phyloP scores from a whole-genome alignment of 441 rosid species.

The Populus trichocarpa region DNA sequence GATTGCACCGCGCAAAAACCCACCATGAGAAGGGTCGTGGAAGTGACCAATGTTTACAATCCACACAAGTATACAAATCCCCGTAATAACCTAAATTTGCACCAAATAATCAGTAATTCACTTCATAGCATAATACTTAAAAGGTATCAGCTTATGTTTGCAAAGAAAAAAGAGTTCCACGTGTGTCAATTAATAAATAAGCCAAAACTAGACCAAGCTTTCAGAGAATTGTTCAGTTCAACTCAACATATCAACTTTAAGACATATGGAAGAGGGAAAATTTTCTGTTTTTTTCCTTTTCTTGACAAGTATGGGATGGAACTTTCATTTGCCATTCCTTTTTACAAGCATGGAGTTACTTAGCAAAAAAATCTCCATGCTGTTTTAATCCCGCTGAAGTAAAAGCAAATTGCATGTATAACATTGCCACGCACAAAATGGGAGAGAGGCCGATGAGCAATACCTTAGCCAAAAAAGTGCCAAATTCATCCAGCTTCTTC shows the following conservation, averaged over 20 bases:
- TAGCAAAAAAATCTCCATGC: not conserved
- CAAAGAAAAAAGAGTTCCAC: not conserved
- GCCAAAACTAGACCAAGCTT: not conserved
- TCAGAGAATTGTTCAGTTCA: not conserved
- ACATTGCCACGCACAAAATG: not conserved
- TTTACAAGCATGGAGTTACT: too few species aligned
- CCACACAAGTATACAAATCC: slow-evolving; percentile 95
- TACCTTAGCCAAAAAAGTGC: slow-evolving; percentile 96
- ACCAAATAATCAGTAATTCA: slow-evolving; percentile 18
- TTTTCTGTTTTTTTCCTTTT: too few species aligned
- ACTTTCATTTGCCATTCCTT: too few species aligned
- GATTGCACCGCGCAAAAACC: slow-evolving; percentile 89
- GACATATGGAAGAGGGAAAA: too few species aligned
- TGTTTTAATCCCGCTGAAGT: not conserved
- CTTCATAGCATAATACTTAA: not conserved
- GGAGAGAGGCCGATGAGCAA: slow-evolving; percentile 8
- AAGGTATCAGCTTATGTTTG: not conserved
- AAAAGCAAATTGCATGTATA: not conserved
- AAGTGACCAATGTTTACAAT: slow-evolving; percentile 96
- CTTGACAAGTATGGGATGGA: too few species aligned
- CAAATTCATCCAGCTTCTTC: slow-evolving; percentile 97
- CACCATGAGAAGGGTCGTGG: slow-evolving; percentile 95
- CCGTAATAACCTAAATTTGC: slow-evolving; percentile 83
- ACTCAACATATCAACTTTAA: not conserved
- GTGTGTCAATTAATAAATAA: not conserved